Evolutionary conservation across 345 rosid species (phyloP), one percentile per base, ranked within the genome.

Genomic region (Arabidopsis arenosa): DNA sequence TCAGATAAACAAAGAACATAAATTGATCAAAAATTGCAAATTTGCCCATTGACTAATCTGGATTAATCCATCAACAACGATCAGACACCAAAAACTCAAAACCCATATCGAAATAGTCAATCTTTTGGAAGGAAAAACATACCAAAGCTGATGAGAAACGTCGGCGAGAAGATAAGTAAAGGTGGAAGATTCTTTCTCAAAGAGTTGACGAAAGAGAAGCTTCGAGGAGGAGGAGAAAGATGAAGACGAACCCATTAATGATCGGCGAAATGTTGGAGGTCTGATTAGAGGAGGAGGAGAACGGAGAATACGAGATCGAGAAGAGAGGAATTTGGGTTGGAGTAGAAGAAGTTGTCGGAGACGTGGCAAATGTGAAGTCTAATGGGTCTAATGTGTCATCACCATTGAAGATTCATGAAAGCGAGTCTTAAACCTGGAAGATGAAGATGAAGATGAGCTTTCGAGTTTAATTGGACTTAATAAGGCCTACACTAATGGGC

Each of bases 91-190:
- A 13, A 13, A 18, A 18, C 5, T 23, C 70, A 64, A 73, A 41
- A 64, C 49, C 70, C 77, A 74, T 3, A 0, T 77, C 72, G 37
- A 37, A 77, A 71, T 52, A 51, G 52, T 14, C 13, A 2, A 44
- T 43, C 32, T 70, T 73, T 32, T 9, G 18, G 30, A 30, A n/a
- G 6, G 4, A 55, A 52, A n/a, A 4, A 68, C 84, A 67, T 23
- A 94, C 98, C 18, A 94, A 80, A 30, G 99, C 99, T 3, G 97
- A 75, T 92, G 93, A 12, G 92, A 75, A 17, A 82, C 71, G 63
- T 94, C 97, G 11, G 97, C 98, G n/a, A 94, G 96, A 26, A 94
- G 91, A 60, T 92, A 95, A 41, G 99, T 92, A 70, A 56, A 95
- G 14, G 99, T 95, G 1, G 84, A 92, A 3, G 99, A 92, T 2